Evolutionary conservation across 352 stramenopile genomes (phyloP).

Genomic region (Nothophytophthora sp.): DNA sequence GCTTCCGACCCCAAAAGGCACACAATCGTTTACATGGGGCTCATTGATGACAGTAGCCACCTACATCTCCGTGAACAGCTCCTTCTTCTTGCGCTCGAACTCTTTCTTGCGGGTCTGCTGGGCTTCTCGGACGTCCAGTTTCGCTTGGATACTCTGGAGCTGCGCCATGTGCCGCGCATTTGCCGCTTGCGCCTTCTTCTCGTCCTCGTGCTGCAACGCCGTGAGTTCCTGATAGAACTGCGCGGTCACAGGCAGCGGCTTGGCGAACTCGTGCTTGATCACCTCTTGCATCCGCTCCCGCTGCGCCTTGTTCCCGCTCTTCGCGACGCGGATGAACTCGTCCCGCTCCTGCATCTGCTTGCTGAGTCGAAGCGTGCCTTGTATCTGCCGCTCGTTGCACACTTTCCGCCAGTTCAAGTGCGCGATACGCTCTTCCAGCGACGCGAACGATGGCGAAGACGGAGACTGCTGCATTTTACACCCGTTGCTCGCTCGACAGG

Average conservation of each 20-base stretch:
- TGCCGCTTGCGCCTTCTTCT: slow-evolving; percentile 26
- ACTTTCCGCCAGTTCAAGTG: slow-evolving; percentile 74
- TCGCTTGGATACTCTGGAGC: slow-evolving; percentile 52
- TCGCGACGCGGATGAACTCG: slow-evolving; percentile 54
- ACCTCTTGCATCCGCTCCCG: slow-evolving; percentile 52
- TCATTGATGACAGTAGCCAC: too few relatives aligned
- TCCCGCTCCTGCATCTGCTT: slow-evolving; percentile 70
- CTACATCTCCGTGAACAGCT: slow-evolving; percentile 31
- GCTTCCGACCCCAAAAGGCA: too few relatives aligned
- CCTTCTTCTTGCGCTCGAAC: slow-evolving; percentile 70
- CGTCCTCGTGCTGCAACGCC: slow-evolving; percentile 26
- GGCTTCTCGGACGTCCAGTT: slow-evolving; percentile 48
- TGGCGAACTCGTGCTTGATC: slow-evolving; percentile 55
- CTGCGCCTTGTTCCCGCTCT: slow-evolving; percentile 36
- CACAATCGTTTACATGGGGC: too few relatives aligned
- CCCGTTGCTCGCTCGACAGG: slow-evolving; percentile 1
- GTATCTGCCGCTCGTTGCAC: slow-evolving; percentile 74
- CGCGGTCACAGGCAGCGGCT: slow-evolving; percentile 51
- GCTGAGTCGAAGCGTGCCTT: slow-evolving; percentile 51
- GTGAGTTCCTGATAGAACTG: slow-evolving; percentile 35
- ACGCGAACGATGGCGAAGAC: slow-evolving; percentile 40
- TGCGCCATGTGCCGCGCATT: slow-evolving; percentile 45
- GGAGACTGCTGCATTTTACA: slow-evolving; percentile 15
- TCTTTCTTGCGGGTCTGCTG: slow-evolving; percentile 47
- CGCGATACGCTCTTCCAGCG: slow-evolving; percentile 64